phyloP scores from a whole-genome alignment of 1,139 yeast species.

The Yamadazyma spencermartinsiae region DNA sequence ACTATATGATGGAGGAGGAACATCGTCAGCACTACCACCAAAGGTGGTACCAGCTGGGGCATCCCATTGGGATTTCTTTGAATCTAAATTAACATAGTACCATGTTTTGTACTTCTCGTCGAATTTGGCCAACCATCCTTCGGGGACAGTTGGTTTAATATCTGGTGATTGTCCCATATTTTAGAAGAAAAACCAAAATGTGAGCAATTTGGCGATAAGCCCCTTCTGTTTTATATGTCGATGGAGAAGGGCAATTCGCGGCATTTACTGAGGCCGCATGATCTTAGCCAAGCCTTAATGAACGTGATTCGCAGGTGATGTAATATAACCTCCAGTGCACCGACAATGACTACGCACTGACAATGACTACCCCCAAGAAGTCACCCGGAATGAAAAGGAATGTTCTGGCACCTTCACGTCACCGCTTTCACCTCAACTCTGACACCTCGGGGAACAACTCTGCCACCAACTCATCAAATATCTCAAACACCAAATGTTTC shows the following conservation, averaged over 20 bases:
- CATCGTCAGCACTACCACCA: conserved; percentile 26
- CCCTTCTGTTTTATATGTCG: not conserved
- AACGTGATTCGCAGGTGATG: too few species aligned
- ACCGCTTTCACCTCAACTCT: too few species aligned
- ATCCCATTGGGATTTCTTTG: conserved; percentile 91
- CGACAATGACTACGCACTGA: too few species aligned
- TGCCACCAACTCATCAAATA: conserved; percentile 37
- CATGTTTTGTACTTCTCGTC: conserved; percentile 79
- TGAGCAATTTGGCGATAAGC: conserved; percentile 1
- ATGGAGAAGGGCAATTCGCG: too few species aligned
- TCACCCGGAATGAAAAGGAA: too few species aligned
- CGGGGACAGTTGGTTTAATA: conserved; percentile 44
- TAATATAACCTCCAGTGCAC: too few species aligned
- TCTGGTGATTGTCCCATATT: conserved; percentile 10
- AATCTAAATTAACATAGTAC: conserved; percentile 70
- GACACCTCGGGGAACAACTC: conserved; percentile 32
- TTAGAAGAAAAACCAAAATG: not conserved
- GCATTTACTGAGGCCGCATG: too few species aligned
- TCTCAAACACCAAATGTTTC: conserved; percentile 58
- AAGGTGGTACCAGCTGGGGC: conserved; percentile 65
- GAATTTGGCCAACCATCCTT: conserved; percentile 86
- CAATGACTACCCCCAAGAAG: too few species aligned
- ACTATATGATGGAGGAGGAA: conserved; percentile 40
- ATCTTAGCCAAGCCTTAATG: too few species aligned
- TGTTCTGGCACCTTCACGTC: too few species aligned